Conservation (phyloP, 352 stramenopile species). For the Phytopythium aichiense region DNA sequence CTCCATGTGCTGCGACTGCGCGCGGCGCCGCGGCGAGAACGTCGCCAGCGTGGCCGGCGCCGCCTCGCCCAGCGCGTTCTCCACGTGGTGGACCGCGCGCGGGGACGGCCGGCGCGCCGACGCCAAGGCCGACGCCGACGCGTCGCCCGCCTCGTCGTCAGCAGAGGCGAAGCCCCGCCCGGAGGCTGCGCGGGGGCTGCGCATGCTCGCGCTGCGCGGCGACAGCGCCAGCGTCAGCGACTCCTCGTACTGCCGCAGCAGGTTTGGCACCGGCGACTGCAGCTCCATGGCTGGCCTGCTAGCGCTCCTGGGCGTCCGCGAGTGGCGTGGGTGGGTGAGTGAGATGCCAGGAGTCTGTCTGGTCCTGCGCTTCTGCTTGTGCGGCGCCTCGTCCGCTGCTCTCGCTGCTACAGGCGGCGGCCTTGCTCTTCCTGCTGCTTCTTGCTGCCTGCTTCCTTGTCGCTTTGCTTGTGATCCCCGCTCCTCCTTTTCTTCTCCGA, state of each 20-base stretch:
- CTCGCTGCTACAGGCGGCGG: no score
- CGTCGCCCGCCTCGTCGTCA: neutral
- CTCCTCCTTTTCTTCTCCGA: no score
- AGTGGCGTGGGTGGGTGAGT: no score
- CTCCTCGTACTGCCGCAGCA: slow-evolving; percentile 50
- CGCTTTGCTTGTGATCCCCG: no score
- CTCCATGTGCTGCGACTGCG: slow-evolving; percentile 14
- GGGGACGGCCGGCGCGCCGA: slow-evolving; percentile 29
- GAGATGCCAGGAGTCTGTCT: no score
- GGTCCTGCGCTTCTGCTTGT: no score
- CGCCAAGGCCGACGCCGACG: neutral
- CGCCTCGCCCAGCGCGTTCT: slow-evolving; percentile 38
- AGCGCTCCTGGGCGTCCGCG: no score
- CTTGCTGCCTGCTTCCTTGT: no score
- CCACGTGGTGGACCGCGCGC: slow-evolving; percentile 59
- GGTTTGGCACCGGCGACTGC: slow-evolving; percentile 10
- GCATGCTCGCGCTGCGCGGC: slow-evolving; percentile 4
- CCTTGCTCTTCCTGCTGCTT: no score
- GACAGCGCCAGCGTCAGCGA: slow-evolving; percentile 34
- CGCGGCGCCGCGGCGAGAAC: slow-evolving; percentile 60
- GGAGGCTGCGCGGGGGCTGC: neutral
- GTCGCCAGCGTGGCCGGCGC: slow-evolving; percentile 29
- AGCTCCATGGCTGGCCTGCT: neutral
- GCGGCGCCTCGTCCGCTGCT: no score
- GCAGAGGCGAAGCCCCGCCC: neutral